Conservation (phyloP, 371 early-diverging fungal species). For the Rhizopus delemar region DNA sequence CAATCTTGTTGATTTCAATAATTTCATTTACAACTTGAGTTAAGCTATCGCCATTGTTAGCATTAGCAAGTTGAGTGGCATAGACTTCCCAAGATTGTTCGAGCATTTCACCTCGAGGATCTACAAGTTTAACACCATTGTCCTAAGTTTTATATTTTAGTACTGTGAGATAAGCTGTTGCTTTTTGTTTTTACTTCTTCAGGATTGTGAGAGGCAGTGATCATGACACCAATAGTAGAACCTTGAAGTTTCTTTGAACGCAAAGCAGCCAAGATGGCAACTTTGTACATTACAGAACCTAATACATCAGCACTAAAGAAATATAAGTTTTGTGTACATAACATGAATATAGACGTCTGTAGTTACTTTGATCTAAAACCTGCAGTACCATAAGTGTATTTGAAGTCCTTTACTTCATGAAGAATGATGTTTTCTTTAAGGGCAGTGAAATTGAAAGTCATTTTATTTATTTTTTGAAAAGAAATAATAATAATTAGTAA, state of each 20-base stretch:
- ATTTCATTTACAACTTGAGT: slow-evolving; percentile 65
- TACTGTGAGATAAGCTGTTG: neutral
- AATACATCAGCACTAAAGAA: slow-evolving; percentile 72
- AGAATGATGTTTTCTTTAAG: slow-evolving; percentile 40
- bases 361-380: slow-evolving; percentile 92
- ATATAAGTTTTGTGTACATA: neutral
- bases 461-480: neutral
- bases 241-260: slow-evolving; percentile 88
- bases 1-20: slow-evolving; percentile 69
- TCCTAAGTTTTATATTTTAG: slow-evolving; percentile 59
- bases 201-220: slow-evolving; percentile 99
- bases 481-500: no score
- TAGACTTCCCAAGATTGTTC: slow-evolving; percentile 95
- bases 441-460: slow-evolving; percentile 34
- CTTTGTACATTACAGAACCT: slow-evolving; percentile 92
- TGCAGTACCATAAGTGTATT: slow-evolving; percentile 93
- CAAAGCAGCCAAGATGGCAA: slow-evolving; percentile 90
- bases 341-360: neutral
- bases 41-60: slow-evolving; percentile 70
- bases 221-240: slow-evolving; percentile 95
- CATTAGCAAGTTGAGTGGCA: slow-evolving; percentile 93
- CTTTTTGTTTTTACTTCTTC: slow-evolving; percentile 61
- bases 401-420: slow-evolving; percentile 34
- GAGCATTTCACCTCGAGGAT: slow-evolving; percentile 99
- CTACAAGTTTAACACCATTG: slow-evolving; percentile 99